Conservation (phyloP, 495 filamentous ascomycete species). For the Neurospora sp. region DNA sequence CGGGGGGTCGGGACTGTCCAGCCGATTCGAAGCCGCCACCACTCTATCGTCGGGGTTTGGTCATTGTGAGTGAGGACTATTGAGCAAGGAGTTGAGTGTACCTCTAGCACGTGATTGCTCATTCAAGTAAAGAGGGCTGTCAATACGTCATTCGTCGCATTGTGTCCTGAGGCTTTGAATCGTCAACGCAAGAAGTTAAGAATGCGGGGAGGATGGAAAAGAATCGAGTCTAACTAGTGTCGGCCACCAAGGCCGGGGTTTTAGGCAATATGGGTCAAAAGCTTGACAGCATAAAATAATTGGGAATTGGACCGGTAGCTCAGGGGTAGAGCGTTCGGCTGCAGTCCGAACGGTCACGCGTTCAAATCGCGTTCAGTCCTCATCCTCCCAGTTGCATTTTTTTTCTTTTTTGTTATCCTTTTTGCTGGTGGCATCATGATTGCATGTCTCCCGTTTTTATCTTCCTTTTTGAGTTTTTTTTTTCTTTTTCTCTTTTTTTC, state of each 20-base stretch:
- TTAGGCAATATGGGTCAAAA: fast-evolving
- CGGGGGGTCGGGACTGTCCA: background rate
- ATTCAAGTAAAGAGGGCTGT: background rate
- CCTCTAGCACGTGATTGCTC: background rate
- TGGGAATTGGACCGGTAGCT: background rate
- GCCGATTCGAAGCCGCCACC: background rate
- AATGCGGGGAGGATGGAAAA: background rate
- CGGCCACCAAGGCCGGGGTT: background rate
- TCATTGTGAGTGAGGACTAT: background rate
- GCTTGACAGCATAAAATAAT: background rate
- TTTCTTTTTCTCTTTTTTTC: too few relatives aligned
- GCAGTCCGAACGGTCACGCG: background rate
- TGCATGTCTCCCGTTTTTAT: background rate
- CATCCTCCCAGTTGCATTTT: background rate
- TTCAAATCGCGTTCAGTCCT: background rate
- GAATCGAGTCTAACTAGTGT: background rate
- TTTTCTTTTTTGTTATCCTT: background rate
- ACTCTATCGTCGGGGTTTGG: background rate
- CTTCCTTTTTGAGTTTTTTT: background rate
- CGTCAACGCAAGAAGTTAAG: background rate
- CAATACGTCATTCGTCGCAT: background rate
- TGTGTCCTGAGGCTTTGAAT: background rate
- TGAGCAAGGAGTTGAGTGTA: background rate
- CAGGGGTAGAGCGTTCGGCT: background rate
- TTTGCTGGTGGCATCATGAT: background rate